Evolutionary conservation across 495 filamentous ascomycete genomes (phyloP).

Genomic region (Platismatia glauca): DNA sequence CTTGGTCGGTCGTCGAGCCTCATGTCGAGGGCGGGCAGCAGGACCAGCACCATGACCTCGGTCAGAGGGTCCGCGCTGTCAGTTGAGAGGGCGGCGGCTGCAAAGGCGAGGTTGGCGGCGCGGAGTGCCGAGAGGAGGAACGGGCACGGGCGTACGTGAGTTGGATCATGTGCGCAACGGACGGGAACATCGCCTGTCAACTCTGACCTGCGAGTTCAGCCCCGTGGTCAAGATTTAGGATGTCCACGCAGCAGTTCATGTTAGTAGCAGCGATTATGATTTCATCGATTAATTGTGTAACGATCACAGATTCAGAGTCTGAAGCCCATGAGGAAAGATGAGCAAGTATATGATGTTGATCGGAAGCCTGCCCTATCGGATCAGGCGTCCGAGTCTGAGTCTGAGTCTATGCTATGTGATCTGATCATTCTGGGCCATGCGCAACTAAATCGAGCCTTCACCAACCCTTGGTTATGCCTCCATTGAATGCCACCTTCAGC

Average conservation of each 20-base stretch:
- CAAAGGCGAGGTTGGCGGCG: conserved; percentile 52
- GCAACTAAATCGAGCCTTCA: background rate
- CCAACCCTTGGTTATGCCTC: background rate
- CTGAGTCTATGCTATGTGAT: background rate
- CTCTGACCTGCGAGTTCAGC: too few relatives aligned
- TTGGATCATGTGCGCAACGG: background rate
- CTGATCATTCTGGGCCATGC: background rate
- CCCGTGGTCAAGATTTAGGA: background rate
- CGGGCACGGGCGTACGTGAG: conserved; percentile 20
- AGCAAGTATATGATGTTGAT: background rate
- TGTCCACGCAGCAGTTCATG: background rate
- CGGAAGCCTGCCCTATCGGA: background rate
- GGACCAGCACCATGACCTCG: conserved; percentile 24
- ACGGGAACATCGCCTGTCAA: background rate
- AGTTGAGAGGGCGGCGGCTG: conserved; percentile 52
- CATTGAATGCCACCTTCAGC: background rate
- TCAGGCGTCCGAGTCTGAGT: background rate
- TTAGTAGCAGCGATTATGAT: background rate
- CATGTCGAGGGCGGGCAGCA: conserved; percentile 24
- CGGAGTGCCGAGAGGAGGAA: conserved; percentile 37
- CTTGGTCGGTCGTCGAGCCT: conserved; percentile 17
- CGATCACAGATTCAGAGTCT: background rate
- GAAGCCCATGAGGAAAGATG: background rate
- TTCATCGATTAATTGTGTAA: background rate
- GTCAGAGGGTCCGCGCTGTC: conserved; percentile 37